Evolutionary conservation across 495 filamentous ascomycete genomes (phyloP).

Genomic region (Trichoderma gamsii): DNA sequence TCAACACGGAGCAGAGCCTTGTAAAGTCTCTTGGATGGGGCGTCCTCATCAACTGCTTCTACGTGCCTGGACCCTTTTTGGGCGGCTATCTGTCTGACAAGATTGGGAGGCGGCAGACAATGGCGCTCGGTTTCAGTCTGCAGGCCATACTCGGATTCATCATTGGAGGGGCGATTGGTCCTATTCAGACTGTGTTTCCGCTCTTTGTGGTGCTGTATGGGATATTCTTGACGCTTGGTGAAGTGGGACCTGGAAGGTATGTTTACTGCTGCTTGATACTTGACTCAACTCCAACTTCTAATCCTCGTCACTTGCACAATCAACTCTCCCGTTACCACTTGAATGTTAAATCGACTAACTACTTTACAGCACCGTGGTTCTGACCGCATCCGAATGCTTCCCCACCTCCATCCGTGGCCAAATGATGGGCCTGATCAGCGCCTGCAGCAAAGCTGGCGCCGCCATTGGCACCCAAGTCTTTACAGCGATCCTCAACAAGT

Average conservation of each 20-base stretch:
- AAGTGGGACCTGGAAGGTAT: constrained; percentile 2
- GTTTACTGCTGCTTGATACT: not conserved
- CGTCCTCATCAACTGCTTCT: constrained; percentile 44
- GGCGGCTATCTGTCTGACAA: constrained; percentile 44
- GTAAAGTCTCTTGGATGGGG: constrained; percentile 42
- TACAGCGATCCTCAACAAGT: constrained; percentile 1
- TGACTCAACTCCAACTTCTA: not conserved
- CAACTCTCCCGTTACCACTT: too few relatives aligned
- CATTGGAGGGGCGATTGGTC: constrained; percentile 38
- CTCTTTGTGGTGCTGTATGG: constrained; percentile 50
- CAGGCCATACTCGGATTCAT: constrained; percentile 43
- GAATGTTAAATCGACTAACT: not conserved
- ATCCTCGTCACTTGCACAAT: not conserved
- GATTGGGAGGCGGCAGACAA: constrained; percentile 44
- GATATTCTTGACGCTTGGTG: constrained; percentile 35
- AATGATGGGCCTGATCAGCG: not conserved
- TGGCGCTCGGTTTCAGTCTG: constrained; percentile 39
- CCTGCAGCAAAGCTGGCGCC: not conserved
- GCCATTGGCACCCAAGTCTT: not conserved
- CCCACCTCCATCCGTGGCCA: constrained; percentile 4
- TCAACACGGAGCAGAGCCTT: constrained; percentile 36
- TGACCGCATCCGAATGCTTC: not conserved
- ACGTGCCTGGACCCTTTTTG: constrained; percentile 42
- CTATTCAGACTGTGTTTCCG: constrained; percentile 40
- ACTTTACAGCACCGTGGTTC: not conserved